A percentile compares a stretch with the other conserved stretches of the same genome.
Evolutionary conservation across 1,139 yeast genomes (phyloP).

Genomic region (Suhomyces wounanorum): DNA sequence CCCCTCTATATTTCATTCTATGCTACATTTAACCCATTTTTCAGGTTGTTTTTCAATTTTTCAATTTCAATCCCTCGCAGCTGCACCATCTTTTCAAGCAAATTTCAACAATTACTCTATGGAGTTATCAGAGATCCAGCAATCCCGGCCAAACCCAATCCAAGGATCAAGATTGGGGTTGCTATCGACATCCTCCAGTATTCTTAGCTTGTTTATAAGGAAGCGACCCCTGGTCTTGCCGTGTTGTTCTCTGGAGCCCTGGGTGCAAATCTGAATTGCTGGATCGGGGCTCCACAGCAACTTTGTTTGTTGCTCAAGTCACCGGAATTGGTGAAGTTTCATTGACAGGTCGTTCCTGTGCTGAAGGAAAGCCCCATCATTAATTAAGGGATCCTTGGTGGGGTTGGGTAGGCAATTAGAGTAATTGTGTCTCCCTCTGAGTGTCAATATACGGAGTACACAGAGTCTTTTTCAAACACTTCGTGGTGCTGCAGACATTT

Average conservation of each 20-base stretch:
- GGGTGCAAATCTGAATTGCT: slow-evolving; percentile 1
- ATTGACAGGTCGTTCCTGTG: background rate
- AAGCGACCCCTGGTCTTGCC: background rate
- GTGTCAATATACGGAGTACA: too few species aligned
- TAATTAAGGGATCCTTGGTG: background rate
- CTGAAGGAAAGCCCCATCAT: background rate
- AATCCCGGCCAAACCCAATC: background rate
- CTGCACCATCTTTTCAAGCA: background rate
- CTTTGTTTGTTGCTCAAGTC: background rate
- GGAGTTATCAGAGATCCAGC: background rate
- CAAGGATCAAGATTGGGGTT: background rate
- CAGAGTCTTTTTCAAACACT: too few species aligned
- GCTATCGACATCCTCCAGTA: background rate
- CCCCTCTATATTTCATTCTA: too few species aligned
- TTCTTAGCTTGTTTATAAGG: background rate
- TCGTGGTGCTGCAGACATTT: too few species aligned
- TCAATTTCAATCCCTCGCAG: too few species aligned
- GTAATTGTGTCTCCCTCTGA: background rate
- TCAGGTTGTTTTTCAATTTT: too few species aligned
- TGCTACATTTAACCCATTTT: too few species aligned
- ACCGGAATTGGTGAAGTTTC: background rate
- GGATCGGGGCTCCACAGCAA: background rate
- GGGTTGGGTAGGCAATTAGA: background rate
- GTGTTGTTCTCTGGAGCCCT: background rate
- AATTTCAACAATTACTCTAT: background rate